phyloP scores from a whole-genome alignment of 2,329 filamentous ascomycete genomes.

The Aschersonia sp. region DNA sequence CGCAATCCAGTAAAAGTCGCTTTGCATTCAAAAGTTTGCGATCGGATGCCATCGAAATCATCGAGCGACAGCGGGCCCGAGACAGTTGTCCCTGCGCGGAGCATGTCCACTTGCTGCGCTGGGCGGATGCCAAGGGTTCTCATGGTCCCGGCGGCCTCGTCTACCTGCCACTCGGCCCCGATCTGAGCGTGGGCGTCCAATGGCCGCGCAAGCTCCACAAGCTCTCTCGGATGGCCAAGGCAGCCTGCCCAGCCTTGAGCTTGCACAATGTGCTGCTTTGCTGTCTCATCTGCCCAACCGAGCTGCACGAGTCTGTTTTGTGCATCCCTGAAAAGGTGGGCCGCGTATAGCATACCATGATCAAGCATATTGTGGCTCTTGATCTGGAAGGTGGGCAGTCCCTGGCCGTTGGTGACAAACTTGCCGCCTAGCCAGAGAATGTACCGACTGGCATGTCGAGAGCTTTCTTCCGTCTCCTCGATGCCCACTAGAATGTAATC shows the following conservation, averaged over 20 bases:
- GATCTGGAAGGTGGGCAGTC: conserved; percentile 3
- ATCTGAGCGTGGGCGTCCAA: neutral
- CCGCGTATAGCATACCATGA: conserved; percentile 10
- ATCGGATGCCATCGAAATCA: neutral
- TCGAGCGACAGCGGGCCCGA: neutral
- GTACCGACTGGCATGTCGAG: conserved; percentile 5
- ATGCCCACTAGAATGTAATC: conserved; percentile 7
- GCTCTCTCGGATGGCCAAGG: conserved; percentile 6
- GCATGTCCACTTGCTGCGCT: conserved; percentile 4
- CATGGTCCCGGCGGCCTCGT: conserved; percentile 4
- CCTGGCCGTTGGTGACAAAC: neutral
- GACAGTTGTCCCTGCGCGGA: neutral
- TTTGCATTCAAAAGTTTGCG: conserved; percentile 3
- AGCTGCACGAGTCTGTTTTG: conserved; percentile 6
- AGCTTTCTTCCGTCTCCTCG: conserved; percentile 6
- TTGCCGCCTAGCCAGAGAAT: conserved; percentile 5
- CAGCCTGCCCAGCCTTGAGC: conserved; percentile 7
- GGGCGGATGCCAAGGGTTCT: conserved; percentile 7
- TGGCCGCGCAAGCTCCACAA: conserved; percentile 3
- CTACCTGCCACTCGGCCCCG: conserved; percentile 5
- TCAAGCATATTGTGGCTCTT: conserved; percentile 6
- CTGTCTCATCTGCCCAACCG: conserved; percentile 8
- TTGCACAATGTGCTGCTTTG: conserved; percentile 3
- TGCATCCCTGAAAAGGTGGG: conserved; percentile 9
- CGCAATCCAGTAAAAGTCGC: conserved; percentile 2